Evolutionary conservation across 164 flowering plant species (phyloP).

Genomic region (Liquidambar formosana): DNA sequence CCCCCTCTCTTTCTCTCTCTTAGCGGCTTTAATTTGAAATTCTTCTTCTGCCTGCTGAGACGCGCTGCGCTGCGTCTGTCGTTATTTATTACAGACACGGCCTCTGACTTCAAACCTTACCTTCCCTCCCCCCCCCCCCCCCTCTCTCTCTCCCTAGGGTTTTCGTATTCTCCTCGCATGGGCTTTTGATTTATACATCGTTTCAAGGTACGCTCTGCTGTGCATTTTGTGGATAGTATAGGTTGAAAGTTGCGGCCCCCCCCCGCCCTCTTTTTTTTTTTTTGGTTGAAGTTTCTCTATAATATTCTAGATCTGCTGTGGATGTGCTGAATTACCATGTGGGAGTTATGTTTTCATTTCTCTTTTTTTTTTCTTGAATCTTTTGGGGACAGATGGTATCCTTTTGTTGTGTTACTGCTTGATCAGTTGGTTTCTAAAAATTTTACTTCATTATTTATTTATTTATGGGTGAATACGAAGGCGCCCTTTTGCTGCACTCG

Average conservation of each 20-base stretch:
- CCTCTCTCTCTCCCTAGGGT: neutral
- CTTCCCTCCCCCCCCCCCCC: too few species aligned
- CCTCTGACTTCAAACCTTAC: neutral
- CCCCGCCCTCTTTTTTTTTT: too few species aligned
- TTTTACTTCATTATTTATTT: too few species aligned
- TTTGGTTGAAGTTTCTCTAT: neutral
- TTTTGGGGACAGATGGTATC: too few species aligned
- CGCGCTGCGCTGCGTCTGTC: constrained; percentile 11
- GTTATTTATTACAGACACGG: constrained; percentile 4
- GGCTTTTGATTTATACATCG: neutral
- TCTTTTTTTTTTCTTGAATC: neutral
- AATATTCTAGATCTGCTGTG: neutral
- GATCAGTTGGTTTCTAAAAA: too few species aligned
- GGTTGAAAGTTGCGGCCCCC: neutral
- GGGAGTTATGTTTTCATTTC: neutral
- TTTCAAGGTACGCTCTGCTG: neutral
- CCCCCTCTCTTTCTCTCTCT: constrained; percentile 21
- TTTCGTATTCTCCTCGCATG: neutral
- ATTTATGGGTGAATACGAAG: too few species aligned
- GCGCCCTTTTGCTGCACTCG: too few species aligned
- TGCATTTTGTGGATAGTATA: neutral
- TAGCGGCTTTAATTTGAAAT: constrained; percentile 48
- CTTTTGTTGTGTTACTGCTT: too few species aligned
- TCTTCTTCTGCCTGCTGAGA: neutral
- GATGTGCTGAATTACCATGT: neutral